These are phyloP conservation scores for Evernia prunastri DNA, from an alignment of 495 filamentous ascomycete genomes.

Conservation along the genomic window DNA sequence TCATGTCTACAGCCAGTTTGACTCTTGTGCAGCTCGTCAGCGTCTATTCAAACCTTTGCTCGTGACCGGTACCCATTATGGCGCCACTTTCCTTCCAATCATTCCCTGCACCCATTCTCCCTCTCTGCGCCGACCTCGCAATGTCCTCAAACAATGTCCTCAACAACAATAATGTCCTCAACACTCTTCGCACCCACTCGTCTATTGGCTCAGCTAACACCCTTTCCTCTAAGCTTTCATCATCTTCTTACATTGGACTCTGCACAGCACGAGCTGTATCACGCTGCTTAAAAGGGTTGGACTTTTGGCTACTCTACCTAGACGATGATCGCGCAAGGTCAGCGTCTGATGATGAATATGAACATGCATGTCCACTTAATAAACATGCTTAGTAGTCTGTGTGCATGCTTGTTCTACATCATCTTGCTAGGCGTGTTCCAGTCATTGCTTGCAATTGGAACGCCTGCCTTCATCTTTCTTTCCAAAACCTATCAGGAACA, in stretches of 20 bases:
- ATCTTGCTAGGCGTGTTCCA: not conserved
- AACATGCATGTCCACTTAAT: not conserved
- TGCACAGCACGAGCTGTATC: not conserved
- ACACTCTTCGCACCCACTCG: conserved; percentile 8
- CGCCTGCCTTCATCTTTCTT: conserved; percentile 10
- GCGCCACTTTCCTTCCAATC: conserved; percentile 9
- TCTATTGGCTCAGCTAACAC: not conserved
- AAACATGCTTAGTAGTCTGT: not conserved
- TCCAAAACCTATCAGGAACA: conserved; percentile 58
- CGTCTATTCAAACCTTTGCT: too few relatives aligned
- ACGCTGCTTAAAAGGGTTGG: not conserved
- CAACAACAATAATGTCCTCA: too few relatives aligned
- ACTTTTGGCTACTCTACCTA: not conserved
- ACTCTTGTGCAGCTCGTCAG: conserved; percentile 11
- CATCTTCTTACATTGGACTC: not conserved
- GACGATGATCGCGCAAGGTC: not conserved
- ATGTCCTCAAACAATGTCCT: too few relatives aligned
- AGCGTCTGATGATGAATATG: not conserved
- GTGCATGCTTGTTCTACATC: not conserved
- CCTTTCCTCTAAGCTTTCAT: not conserved
- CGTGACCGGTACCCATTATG: conserved; percentile 9
- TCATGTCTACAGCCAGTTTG: not conserved
- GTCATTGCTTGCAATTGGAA: not conserved
- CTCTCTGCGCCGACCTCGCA: conserved; percentile 6
- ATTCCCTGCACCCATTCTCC: not conserved